These are phyloP conservation scores for Solanum dulcamara DNA, from an alignment of 257 asterid species.

Conservation along the genomic window DNA sequence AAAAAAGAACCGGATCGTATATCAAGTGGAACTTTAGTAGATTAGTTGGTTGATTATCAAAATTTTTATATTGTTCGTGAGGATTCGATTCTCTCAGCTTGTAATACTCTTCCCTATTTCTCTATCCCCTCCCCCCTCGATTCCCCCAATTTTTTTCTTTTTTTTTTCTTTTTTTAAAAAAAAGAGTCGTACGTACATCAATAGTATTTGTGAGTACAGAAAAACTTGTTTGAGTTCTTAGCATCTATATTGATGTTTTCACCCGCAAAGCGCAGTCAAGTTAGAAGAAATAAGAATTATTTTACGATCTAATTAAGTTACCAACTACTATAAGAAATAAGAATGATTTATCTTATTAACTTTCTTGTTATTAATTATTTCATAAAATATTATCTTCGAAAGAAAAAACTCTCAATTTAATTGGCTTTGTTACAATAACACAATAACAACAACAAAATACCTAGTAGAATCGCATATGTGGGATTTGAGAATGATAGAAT, in stretches of 20 bases:
- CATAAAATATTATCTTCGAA: neutral
- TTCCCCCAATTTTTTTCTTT: too few relatives aligned
- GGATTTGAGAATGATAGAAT: too few relatives aligned
- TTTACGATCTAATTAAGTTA: neutral
- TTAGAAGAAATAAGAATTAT: too few relatives aligned
- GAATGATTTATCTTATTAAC: neutral
- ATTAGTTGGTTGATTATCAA: accelerated
- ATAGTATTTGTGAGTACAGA: constrained; percentile 2
- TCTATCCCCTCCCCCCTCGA: too few relatives aligned
- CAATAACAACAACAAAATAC: too few relatives aligned
- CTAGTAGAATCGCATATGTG: too few relatives aligned
- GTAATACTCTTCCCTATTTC: neutral
- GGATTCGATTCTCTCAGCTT: neutral
- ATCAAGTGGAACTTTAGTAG: neutral
- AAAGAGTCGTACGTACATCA: neutral
- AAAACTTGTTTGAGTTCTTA: neutral
- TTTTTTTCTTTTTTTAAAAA: accelerated
- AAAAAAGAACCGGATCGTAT: neutral
- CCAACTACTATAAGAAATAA: neutral
- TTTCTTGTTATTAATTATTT: neutral
- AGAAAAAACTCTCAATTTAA: neutral
- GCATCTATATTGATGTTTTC: neutral
- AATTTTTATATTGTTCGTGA: neutral
- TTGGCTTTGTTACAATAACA: too few relatives aligned
- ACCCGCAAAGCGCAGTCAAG: neutral